These are phyloP conservation scores for Hypoxylon fuscum DNA, from an alignment of 495 filamentous ascomycete genomes.

Conservation along the genomic window DNA sequence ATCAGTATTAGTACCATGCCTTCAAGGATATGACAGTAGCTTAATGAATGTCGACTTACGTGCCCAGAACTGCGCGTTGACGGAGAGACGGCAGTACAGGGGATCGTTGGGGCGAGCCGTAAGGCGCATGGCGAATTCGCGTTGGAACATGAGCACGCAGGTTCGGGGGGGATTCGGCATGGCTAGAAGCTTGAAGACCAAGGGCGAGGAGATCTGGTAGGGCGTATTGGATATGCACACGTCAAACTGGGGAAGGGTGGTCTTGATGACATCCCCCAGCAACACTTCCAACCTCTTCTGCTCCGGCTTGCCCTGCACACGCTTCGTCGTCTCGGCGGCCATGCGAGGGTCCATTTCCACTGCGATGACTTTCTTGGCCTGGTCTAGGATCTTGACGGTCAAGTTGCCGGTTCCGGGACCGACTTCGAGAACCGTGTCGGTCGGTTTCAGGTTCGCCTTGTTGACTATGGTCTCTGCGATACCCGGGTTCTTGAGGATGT, in stretches of 20 bases:
- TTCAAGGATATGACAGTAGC: not conserved
- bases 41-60: slow-evolving; percentile 40
- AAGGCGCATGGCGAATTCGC: slow-evolving; percentile 51
- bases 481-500: slow-evolving; percentile 95
- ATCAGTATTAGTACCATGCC: too few species aligned
- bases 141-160: slow-evolving; percentile 86
- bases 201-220: slow-evolving; percentile 90
- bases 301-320: slow-evolving; percentile 84
- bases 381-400: slow-evolving; percentile 86
- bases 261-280: slow-evolving; percentile 92
- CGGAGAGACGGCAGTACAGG: slow-evolving; percentile 84
- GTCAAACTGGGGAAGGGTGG: slow-evolving; percentile 46
- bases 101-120: slow-evolving; percentile 79
- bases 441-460: slow-evolving; percentile 90
- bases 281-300: slow-evolving; percentile 84
- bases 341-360: slow-evolving; percentile 96
- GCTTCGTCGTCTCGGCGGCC: slow-evolving; percentile 95
- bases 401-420: slow-evolving; percentile 82
- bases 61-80: slow-evolving; percentile 92
- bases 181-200: slow-evolving; percentile 90
- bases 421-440: slow-evolving; percentile 70
- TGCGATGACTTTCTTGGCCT: slow-evolving; percentile 85
- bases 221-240: slow-evolving; percentile 84
- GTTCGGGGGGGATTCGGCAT: slow-evolving; percentile 73
- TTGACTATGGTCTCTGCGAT: slow-evolving; percentile 82